These are phyloP conservation scores for Juglanconis juglandina DNA, from an alignment of 2,329 filamentous ascomycete genomes.

Conservation along the genomic window DNA sequence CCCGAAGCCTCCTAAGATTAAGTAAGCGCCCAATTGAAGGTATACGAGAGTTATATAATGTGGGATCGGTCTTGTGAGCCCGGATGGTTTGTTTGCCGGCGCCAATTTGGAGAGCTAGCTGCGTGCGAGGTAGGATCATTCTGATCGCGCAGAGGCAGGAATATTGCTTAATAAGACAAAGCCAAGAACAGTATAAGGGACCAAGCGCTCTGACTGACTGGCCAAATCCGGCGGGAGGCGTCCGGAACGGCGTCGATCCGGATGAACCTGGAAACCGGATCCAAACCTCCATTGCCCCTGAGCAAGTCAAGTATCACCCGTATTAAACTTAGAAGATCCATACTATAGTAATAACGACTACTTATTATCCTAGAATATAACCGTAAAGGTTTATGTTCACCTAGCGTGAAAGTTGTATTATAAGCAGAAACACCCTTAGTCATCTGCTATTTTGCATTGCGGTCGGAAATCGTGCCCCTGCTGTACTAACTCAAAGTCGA, in stretches of 20 bases:
- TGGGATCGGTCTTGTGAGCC: neutral
- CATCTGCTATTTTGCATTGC: too few relatives aligned
- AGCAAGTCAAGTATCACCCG: neutral
- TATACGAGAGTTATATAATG: neutral
- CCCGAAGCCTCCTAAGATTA: neutral
- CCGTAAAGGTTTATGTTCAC: too few relatives aligned
- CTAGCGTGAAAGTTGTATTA: too few relatives aligned
- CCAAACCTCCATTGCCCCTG: neutral
- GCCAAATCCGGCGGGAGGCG: constrained; percentile 1
- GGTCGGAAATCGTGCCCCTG: too few relatives aligned
- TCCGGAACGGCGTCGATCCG: constrained; percentile 14
- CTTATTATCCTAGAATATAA: too few relatives aligned
- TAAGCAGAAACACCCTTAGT: too few relatives aligned
- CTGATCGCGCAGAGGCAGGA: neutral
- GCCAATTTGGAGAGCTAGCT: neutral
- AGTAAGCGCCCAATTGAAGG: neutral
- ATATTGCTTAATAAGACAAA: neutral
- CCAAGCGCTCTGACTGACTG: neutral
- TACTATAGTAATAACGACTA: too few relatives aligned
- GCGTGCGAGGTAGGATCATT: neutral
- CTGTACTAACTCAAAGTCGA: too few relatives aligned
- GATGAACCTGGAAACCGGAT: neutral
- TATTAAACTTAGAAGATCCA: too few relatives aligned
- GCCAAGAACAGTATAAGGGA: neutral
- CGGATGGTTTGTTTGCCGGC: neutral